Evolutionary conservation across 805 yeast genomes (phyloP).

Genomic region (Candida boleticola): DNA sequence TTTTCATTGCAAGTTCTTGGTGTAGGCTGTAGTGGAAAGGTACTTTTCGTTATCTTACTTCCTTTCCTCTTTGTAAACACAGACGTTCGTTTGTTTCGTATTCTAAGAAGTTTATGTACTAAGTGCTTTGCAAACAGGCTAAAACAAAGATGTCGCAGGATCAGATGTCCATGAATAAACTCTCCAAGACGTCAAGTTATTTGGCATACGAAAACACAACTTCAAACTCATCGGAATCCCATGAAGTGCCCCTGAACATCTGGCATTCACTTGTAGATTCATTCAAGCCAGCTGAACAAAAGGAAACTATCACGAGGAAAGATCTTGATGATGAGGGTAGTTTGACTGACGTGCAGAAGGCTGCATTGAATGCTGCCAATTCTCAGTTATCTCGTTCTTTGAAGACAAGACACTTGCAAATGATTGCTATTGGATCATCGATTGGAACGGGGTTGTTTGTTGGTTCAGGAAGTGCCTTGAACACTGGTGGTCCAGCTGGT

Average conservation of each 20-base stretch:
- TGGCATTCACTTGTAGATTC: slow-evolving; percentile 31
- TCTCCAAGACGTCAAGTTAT: slow-evolving; percentile 1
- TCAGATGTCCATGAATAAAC: not conserved
- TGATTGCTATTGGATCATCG: slow-evolving; percentile 67
- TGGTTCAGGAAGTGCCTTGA: slow-evolving; percentile 59
- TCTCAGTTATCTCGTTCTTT: slow-evolving; percentile 56
- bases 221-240: not conserved
- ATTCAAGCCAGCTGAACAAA: slow-evolving; percentile 31
- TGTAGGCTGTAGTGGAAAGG: too few relatives aligned
- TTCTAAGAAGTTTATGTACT: too few relatives aligned
- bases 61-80: too few relatives aligned
- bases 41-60: too few relatives aligned
- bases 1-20: too few relatives aligned
- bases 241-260: too few relatives aligned
- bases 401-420: slow-evolving; percentile 59
- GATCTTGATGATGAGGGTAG: slow-evolving; percentile 13
- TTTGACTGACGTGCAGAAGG: slow-evolving; percentile 26
- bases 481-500: slow-evolving; percentile 63
- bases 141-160: not conserved
- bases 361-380: slow-evolving; percentile 39
- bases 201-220: not conserved
- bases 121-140: too few relatives aligned
- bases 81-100: too few relatives aligned
- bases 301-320: slow-evolving; percentile 16
- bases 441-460: slow-evolving; percentile 69